These are phyloP conservation scores for Vanrija humicola DNA, from an alignment of 1,284 basidiomycete genomes.

Conservation along the genomic window DNA sequence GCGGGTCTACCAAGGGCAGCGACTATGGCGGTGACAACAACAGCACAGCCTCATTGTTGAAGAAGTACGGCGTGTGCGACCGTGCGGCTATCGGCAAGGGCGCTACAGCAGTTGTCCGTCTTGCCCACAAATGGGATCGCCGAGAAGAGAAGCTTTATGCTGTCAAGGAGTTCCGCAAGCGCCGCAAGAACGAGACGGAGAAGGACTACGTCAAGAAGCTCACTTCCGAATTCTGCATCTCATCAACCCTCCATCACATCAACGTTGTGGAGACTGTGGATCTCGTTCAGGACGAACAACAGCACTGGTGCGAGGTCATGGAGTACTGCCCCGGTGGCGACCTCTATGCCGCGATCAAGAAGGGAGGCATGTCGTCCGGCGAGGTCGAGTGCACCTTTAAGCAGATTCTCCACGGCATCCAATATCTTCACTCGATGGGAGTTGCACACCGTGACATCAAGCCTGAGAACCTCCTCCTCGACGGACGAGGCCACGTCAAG, in stretches of 20 bases:
- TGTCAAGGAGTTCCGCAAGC: slow-evolving; percentile 98
- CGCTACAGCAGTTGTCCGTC: slow-evolving; percentile 89
- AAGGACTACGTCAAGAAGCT: slow-evolving; percentile 99
- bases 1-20: slow-evolving; percentile 43
- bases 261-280: slow-evolving; percentile 99
- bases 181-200: slow-evolving; percentile 96
- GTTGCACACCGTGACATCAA: slow-evolving; percentile 98
- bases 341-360: slow-evolving; percentile 96
- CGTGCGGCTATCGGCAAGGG: slow-evolving; percentile 96
- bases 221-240: slow-evolving; percentile 98
- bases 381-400: slow-evolving; percentile 98
- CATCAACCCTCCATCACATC: slow-evolving; percentile 90
- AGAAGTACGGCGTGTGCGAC: slow-evolving; percentile 97
- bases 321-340: slow-evolving; percentile 98
- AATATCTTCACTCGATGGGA: slow-evolving; percentile 67
- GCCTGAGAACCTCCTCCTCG: slow-evolving; percentile 94
- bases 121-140: slow-evolving; percentile 98
- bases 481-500: slow-evolving; percentile 91
- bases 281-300: slow-evolving; percentile 91
- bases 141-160: slow-evolving; percentile 97
- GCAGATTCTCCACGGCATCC: slow-evolving; percentile 84
- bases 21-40: slow-evolving; percentile 39
- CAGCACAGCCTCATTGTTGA: slow-evolving; percentile 56
- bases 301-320: slow-evolving; percentile 99
- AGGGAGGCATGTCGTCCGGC: slow-evolving; percentile 87